Evolutionary conservation across 768 basidiomycete species (phyloP), one percentile per base, ranked within the genome.

Genomic region (Mycena latifolia): DNA sequence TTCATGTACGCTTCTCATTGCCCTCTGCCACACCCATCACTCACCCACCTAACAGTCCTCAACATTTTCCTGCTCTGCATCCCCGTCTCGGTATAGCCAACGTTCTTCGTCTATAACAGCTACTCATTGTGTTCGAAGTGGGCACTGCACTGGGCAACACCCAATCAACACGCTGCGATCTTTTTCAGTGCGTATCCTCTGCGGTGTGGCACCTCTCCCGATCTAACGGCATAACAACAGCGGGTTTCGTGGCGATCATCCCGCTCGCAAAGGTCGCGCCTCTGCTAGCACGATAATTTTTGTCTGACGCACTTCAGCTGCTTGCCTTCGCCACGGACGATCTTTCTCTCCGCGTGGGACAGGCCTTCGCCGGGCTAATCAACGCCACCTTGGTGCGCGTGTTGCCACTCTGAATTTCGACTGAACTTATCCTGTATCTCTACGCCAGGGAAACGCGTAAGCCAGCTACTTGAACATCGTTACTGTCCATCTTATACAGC

Each of bases 251-350:
- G 39, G 85, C 89, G 9, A 91, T 91, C 65, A 78, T 91, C 15
- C 90, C 89, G 0, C 79, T 90, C 7, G 89, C 90, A 24, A 87
- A 88, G 73, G 86, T 85, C 33, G 25, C 28, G 43, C 28, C 17
- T 15, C 0, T 11, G 6, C 25, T 17, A 0, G 3, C 12, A 22
- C 3, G 9, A 28, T 29, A n/a, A 37, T 24, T 27, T 22, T 33
- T 55, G 18, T 35, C 22, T 27, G 24, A 45, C 31, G 0, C 12
- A 31, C 1, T 37, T 2, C 45, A 88, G 86, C 74, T 89, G 0
- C 80, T 90, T 3, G 88, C 87, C 0, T 89, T 89, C 65, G 89
- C 87, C 0, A 91, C 89, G 0, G 89, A 91, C 46, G 89, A 91
- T 61, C 62, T 91, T 2, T 88, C 89, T 5, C 66, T 88, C 51